These are phyloP conservation scores for Didymella pinodella DNA, from an alignment of 2,329 filamentous ascomycete species.

Conservation along the genomic window DNA sequence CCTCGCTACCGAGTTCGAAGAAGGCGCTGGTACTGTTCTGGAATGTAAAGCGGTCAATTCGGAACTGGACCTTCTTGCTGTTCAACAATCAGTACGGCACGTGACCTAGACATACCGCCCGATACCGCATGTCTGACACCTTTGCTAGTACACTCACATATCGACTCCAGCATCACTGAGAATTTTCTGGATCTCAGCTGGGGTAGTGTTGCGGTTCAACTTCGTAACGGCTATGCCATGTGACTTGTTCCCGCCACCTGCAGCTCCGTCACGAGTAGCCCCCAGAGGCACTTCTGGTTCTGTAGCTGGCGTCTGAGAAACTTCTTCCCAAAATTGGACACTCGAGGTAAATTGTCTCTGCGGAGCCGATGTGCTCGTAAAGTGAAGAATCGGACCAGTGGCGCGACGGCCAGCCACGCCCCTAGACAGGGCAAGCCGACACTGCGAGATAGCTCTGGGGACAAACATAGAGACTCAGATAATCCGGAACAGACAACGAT, in stretches of 20 bases:
- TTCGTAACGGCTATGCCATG: slow-evolving; percentile 24
- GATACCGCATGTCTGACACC: not conserved
- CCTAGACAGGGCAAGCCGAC: slow-evolving; percentile 24
- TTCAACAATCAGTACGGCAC: slow-evolving; percentile 1
- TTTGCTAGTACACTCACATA: slow-evolving; percentile 26
- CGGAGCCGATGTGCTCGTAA: slow-evolving; percentile 19
- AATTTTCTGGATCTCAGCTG: slow-evolving; percentile 23
- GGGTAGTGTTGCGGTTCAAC: slow-evolving; percentile 20
- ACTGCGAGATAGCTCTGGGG: slow-evolving; percentile 20
- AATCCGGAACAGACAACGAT: not conserved
- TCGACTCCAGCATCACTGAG: slow-evolving; percentile 27
- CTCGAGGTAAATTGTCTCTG: slow-evolving; percentile 27
- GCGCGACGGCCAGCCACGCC: slow-evolving; percentile 22
- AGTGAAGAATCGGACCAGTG: slow-evolving; percentile 21
- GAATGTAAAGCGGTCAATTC: slow-evolving; percentile 35
- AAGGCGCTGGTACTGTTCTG: slow-evolving; percentile 21
- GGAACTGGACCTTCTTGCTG: slow-evolving; percentile 30
- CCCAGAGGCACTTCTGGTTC: slow-evolving; percentile 15
- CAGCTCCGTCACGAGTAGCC: not conserved
- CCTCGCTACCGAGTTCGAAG: slow-evolving; percentile 27
- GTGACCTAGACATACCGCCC: slow-evolving; percentile 1
- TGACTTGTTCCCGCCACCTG: slow-evolving; percentile 4
- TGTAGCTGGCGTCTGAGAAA: slow-evolving; percentile 17
- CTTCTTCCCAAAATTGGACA: slow-evolving; percentile 11
- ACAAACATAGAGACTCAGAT: slow-evolving; percentile 26